A percentile compares a stretch with the other conserved stretches of the same genome.
These are phyloP conservation scores for Anethum foeniculum DNA, from an alignment of 140 eudicot genomes.

Conservation along the genomic window DNA sequence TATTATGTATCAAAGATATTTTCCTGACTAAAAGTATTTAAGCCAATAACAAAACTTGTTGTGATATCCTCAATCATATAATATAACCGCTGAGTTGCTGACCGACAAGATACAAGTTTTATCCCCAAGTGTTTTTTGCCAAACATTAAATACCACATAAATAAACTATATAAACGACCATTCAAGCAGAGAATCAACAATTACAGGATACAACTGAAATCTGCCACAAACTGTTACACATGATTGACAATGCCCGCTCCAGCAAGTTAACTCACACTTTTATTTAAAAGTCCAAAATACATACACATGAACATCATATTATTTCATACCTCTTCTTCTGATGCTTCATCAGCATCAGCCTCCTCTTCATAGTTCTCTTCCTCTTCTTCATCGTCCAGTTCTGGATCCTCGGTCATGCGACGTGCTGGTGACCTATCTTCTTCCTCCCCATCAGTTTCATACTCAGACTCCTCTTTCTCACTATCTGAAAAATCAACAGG, in stretches of 20 bases:
- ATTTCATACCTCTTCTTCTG: constrained; percentile 68
- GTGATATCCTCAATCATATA: not conserved
- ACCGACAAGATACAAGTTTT: not conserved
- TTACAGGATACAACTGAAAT: not conserved
- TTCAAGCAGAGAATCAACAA: not conserved
- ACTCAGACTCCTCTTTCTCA: constrained; percentile 85
- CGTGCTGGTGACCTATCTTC: constrained; percentile 63
- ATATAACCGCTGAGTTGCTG: not conserved
- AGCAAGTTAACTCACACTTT: not conserved
- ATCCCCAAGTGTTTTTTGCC: not conserved
- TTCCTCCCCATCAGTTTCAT: constrained; percentile 95
- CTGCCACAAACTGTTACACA: not conserved
- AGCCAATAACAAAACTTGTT: not conserved
- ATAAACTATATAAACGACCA: not conserved
- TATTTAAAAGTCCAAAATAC: not conserved
- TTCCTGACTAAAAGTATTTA: not conserved
- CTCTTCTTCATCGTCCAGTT: constrained; percentile 55
- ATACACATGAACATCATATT: not conserved
- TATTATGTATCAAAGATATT: not conserved
- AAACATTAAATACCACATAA: not conserved
- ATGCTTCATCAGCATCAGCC: constrained; percentile 57
- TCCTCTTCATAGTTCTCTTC: constrained; percentile 41
- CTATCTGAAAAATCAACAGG: constrained; percentile 78
- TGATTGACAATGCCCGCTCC: not conserved
- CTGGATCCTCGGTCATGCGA: constrained; percentile 46